Evolutionary conservation across 2,329 filamentous ascomycete genomes (phyloP), one percentile per base, ranked within the genome.

Genomic region (Clonostachys sp.): DNA sequence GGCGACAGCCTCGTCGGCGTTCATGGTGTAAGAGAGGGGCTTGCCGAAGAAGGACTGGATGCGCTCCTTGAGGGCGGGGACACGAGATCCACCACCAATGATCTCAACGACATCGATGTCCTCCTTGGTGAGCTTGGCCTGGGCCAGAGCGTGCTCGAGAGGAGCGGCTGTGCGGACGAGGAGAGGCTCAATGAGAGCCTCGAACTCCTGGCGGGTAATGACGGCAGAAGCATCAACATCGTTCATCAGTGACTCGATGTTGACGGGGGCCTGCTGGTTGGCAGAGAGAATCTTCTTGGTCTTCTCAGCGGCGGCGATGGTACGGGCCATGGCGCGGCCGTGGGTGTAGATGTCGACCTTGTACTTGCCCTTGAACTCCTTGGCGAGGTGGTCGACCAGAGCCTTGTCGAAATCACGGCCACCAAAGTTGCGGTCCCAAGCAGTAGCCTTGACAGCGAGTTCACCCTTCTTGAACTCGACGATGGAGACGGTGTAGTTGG

Each of bases 231-330:
- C 94, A 66, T 99, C 94, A 52, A 96, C 77, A 66, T 99, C 94
- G 71, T 97, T 95, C 91, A 99, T 97, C 58, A 99, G 78, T 35
- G 91, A 96, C 77, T 99, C 94, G 61, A 99, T 95, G 78, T 91
- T 97, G 68, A 99, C 72, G 44, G 92, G 90, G 16, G 92, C 91
- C 63, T 87, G 81, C 58, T 91, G 87, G 75, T 97, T 97, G 65
- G 94, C 94, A 35, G 92, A 97, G 48, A 99, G 78, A 48, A 97
- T 86, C 84, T 97, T 97, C 86, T 99, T 99, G 65, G 95, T 75
- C 81, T 96, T 96, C 80, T 99, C 94, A 47, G 91, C 91, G 48
- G 89, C 91, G 52, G 90, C 84, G 40, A 88, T 80, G 58, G 95
- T 89, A 66, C 94, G 90, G 57, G 91, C 84, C 68, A 86, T 82